phyloP scores from a whole-genome alignment of 2,329 filamentous ascomycete genomes.

The Cephalotrichum gorgonifer region DNA sequence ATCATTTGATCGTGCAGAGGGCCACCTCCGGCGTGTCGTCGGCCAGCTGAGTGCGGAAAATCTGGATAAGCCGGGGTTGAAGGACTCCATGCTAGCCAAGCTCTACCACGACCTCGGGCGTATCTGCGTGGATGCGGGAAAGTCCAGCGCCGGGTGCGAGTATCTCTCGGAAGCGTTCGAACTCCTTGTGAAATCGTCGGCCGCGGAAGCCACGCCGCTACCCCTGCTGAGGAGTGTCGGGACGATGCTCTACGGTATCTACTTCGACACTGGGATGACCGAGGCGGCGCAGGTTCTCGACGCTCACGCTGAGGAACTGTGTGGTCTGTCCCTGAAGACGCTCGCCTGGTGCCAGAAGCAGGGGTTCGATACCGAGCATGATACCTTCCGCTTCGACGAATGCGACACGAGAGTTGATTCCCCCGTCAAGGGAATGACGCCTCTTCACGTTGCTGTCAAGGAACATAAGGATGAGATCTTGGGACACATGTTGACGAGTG shows the following conservation, averaged over 20 bases:
- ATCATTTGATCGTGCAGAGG: background rate
- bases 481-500: conserved; percentile 13
- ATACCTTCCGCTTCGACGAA: conserved; percentile 14
- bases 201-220: conserved; percentile 8
- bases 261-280: conserved; percentile 4
- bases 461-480: conserved; percentile 14
- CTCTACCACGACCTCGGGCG: conserved; percentile 18
- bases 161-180: conserved; percentile 14
- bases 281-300: conserved; percentile 3
- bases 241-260: conserved; percentile 12
- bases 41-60: background rate
- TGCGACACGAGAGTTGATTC: conserved; percentile 7
- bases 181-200: conserved; percentile 10
- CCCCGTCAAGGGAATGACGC: conserved; percentile 10
- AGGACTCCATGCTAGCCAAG: background rate
- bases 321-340: conserved; percentile 8
- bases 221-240: conserved; percentile 13
- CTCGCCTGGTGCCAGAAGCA: conserved; percentile 17
- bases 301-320: conserved; percentile 2
- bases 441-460: conserved; percentile 15
- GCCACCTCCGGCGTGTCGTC: background rate
- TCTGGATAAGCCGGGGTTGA: background rate
- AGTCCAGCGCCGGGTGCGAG: conserved; percentile 10
- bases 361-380: conserved; percentile 14
- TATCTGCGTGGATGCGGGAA: conserved; percentile 12